Conservation (phyloP, 768 basidiomycete species). For the Boletus sensibilis region DNA sequence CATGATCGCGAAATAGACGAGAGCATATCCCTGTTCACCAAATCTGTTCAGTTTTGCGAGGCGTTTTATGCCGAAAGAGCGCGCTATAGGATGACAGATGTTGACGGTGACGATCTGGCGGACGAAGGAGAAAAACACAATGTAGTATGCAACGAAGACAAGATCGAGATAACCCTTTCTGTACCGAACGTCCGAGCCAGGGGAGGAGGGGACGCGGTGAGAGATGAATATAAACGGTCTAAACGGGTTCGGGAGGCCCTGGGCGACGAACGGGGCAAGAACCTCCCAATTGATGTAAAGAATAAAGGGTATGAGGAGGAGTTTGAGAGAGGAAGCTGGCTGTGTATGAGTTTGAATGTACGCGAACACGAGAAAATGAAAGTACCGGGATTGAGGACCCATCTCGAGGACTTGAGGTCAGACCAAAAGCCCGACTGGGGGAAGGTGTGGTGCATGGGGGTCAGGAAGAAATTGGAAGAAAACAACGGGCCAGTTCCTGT, state of each 20-base stretch:
- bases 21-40: slow-evolving; percentile 87
- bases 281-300: slow-evolving; percentile 67
- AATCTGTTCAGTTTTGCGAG: slow-evolving; percentile 75
- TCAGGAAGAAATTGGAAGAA: slow-evolving; percentile 23
- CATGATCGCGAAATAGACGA: slow-evolving; percentile 73
- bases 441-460: background rate
- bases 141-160: slow-evolving; percentile 75
- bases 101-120: slow-evolving; percentile 72
- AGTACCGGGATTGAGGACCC: slow-evolving; percentile 73
- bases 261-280: slow-evolving; percentile 45
- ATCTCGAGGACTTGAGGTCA: slow-evolving; percentile 54
- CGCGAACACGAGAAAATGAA: background rate
- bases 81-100: slow-evolving; percentile 65
- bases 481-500: too few relatives aligned
- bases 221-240: slow-evolving; percentile 69
- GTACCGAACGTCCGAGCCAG: slow-evolving; percentile 58
- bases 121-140: slow-evolving; percentile 87
- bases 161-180: slow-evolving; percentile 75
- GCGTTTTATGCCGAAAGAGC: slow-evolving; percentile 66
- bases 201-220: slow-evolving; percentile 51
- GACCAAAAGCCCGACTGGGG: slow-evolving; percentile 38
- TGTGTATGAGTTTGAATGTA: background rate
- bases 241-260: slow-evolving; percentile 69
- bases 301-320: slow-evolving; percentile 59
- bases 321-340: slow-evolving; percentile 61